Evolutionary conservation across 1,139 yeast genomes (phyloP).

Genomic region (Zygoascus sp.): DNA sequence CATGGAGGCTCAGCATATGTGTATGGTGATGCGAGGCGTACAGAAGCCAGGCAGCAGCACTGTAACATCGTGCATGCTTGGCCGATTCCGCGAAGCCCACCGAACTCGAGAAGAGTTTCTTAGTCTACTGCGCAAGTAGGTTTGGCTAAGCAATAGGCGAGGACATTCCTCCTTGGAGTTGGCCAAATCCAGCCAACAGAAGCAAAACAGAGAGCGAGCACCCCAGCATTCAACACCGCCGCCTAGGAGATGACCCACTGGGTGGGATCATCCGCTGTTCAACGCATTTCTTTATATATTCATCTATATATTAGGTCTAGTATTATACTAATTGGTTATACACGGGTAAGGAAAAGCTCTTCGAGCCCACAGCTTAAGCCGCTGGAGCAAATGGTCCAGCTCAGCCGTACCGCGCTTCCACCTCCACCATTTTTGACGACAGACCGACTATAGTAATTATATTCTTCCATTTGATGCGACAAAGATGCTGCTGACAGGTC

Average conservation of each 20-base stretch:
- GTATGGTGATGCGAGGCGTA: slow-evolving; percentile 98
- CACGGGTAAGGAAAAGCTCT: not conserved
- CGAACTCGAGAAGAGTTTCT: slow-evolving; percentile 95
- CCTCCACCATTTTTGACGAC: too few relatives aligned
- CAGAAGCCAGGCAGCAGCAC: slow-evolving; percentile 94
- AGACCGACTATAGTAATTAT: too few relatives aligned
- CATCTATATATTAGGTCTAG: slow-evolving; percentile 6
- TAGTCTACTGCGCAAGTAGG: slow-evolving; percentile 44
- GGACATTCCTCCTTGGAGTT: too few relatives aligned
- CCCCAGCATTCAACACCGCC: not conserved
- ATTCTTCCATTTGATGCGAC: too few relatives aligned
- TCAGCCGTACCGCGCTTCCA: too few relatives aligned
- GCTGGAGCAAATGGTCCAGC: not conserved
- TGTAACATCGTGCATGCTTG: slow-evolving; percentile 94
- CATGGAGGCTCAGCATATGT: slow-evolving; percentile 97
- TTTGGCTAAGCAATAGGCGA: not conserved
- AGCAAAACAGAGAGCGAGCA: not conserved
- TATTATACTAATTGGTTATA: not conserved
- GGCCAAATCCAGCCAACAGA: too few relatives aligned
- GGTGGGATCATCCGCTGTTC: not conserved
- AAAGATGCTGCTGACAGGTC: not conserved
- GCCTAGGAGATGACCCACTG: not conserved
- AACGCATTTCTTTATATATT: slow-evolving; percentile 8
- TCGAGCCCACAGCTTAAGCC: not conserved
- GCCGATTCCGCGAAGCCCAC: slow-evolving; percentile 87